Evolutionary conservation across 345 rosid species (phyloP), one percentile per base, ranked within the genome.

Genomic region (Syzygium aqueum): DNA sequence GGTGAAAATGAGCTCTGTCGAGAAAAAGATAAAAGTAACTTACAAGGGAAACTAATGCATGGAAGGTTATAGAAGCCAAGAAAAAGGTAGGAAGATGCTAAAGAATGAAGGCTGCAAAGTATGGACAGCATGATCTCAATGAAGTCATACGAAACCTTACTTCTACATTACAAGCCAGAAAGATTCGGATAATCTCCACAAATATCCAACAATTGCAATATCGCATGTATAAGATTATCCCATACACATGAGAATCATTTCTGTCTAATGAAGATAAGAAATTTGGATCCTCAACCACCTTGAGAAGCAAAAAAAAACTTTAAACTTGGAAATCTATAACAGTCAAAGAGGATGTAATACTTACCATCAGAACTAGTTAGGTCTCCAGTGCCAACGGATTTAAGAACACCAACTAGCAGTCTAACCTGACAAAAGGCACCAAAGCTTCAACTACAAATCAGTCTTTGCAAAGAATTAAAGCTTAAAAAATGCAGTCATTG

Each of bases 341-440:
- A 19, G 3, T 37, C 8, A 11, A 33, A 73, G 82, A 73, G 49
- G 82, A 73, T 37, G 82, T 5, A 73, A 61, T 63, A n/a, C 91
- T 90, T 90, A 97, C 98, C 99, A 77, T 95, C 99, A 50, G 92
- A 86, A 85, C 91, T 89, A 0, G 92, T 91, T 87, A 95, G 86
- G 61, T 97, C 94, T 88, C 98, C 97, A 3, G 95, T 93, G 87
- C 99, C 99, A 22, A 92, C 98, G 30, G 94, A 92, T 93, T 97
- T 97, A 59, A 97, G 93, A 88, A 90, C 95, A 51, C 97, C 99
- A 77, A 97, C 98, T 85, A 96, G 92, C 90, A 97, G 89, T 86
- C 99, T 92, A 86, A 97, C 99, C 99, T 97, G 94, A 88, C 87
- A 78, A 86, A 73, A 43, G 86, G 27, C 19, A 73, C 37, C 53